Base-by-base conservation (phyloP, 345 rosid species). In the Laguncularia racemosa region DNA sequence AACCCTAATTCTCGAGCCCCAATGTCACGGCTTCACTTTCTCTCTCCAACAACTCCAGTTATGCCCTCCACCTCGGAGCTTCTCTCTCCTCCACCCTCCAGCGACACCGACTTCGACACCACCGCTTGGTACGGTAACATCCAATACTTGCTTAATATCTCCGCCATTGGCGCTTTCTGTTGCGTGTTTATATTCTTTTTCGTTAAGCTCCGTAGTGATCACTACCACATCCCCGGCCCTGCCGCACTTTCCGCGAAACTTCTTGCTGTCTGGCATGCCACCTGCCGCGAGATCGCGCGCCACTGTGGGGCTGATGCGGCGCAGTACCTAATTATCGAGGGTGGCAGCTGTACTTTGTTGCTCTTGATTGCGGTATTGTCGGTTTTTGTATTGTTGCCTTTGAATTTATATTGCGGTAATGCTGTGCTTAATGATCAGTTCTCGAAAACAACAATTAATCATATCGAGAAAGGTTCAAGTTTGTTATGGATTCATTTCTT, bases 241-340 rank as follows among this genome's bases (percentile, higher is more conserved):
- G 60, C 84, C 6, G 96, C 86, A 14, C 71, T 93, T 16, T 68
- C 62, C 44, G 20, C 91, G 43, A 89, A 93, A 80, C 97, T 89
- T 53, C 96, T 89, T 19, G 88, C 99, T 26, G 90, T 85, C n/a
- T 89, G 99, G 99, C 88, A 85, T 62, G 97, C 97, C 58, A 83
- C 96, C 15, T 74, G 83, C 49, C 78, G 81, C 11, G 98, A 92
- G 82, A 89, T 92, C 57, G 91, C 88, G 16, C 80, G 80, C 16
- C 98, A 89, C 66, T 89, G 98, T 44, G 97, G 98, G 11, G 98
- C 98, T 16, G 98, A 92, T 63, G 89, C 98, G 1, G 95, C 98
- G 14, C 98, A 89, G 55, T 92, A 81, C 59, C 91, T 92, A 12
- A 73, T 89, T 20, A 86, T 92, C 23, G 97, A 89, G 76, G 96